Evolutionary conservation across 2,329 filamentous ascomycete genomes (phyloP).

Genomic region (Beauveria varroae): DNA sequence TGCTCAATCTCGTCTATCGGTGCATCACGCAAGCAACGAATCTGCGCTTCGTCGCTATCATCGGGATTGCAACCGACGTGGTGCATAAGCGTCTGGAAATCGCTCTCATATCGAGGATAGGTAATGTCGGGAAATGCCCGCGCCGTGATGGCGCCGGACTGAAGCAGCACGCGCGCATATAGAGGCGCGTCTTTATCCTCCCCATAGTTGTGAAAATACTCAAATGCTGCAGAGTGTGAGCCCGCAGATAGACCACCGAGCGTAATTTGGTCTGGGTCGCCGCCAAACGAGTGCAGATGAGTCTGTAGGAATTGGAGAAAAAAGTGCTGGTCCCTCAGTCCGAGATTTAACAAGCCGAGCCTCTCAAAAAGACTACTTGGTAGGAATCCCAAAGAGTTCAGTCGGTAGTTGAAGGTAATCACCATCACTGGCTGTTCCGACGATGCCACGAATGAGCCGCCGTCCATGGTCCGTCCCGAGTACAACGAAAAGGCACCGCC

Average conservation of each 20-base stretch:
- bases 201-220: constrained; percentile 32
- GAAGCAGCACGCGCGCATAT: constrained; percentile 27
- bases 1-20: constrained; percentile 28
- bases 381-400: constrained; percentile 31
- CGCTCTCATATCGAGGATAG: constrained; percentile 25
- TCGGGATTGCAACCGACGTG: constrained; percentile 22
- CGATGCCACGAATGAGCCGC: constrained; percentile 21
- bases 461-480: constrained; percentile 13
- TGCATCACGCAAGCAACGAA: constrained; percentile 31
- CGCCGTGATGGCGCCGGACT: constrained; percentile 30
- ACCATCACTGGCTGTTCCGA: constrained; percentile 33
- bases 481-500: constrained; percentile 25
- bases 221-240: constrained; percentile 29
- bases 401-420: constrained; percentile 36
- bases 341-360: constrained; percentile 38
- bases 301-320: constrained; percentile 46
- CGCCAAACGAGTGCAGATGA: constrained; percentile 46
- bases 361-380: constrained; percentile 34
- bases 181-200: constrained; percentile 22
- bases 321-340: constrained; percentile 44
- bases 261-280: constrained; percentile 43
- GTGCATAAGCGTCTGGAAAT: constrained; percentile 23
- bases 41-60: constrained; percentile 22
- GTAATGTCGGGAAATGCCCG: constrained; percentile 28
- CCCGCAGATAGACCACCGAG: constrained; percentile 50